A percentile compares a stretch with the other conserved stretches of the same genome.
Evolutionary conservation across 352 stramenopile species (phyloP).

Genomic region (Blastocystis sp.): DNA sequence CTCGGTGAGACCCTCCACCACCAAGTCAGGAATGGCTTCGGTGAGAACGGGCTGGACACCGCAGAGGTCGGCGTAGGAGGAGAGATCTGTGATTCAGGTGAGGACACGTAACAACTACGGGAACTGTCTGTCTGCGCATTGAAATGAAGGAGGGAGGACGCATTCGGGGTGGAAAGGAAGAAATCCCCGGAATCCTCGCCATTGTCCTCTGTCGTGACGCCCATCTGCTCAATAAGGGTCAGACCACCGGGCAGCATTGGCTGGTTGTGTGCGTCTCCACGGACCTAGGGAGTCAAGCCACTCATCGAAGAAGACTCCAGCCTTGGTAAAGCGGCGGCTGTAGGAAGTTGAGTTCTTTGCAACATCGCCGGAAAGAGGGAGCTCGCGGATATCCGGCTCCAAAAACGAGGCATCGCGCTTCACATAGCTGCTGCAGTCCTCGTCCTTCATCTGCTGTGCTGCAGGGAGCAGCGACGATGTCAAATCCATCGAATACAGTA

Average conservation of each 20-base stretch:
- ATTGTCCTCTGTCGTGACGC: background rate
- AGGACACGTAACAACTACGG: background rate
- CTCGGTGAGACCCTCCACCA: background rate
- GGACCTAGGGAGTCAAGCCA: background rate
- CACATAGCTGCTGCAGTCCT: background rate
- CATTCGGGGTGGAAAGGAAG: background rate
- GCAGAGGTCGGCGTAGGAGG: background rate
- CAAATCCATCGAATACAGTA: constrained; percentile 6
- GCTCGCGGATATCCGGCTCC: background rate
- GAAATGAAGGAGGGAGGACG: background rate
- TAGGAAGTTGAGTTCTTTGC: constrained; percentile 50
- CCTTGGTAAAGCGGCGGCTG: constrained; percentile 6
- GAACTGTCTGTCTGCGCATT: background rate
- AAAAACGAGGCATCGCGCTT: background rate
- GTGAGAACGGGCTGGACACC: background rate
- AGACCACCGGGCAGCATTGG: constrained; percentile 43
- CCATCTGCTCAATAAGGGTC: constrained; percentile 1
- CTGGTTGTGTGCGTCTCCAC: constrained; percentile 43
- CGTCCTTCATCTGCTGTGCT: background rate
- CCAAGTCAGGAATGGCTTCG: background rate
- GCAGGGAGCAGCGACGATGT: constrained; percentile 7
- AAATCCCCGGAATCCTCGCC: background rate
- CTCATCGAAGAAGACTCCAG: background rate
- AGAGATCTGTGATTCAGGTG: background rate
- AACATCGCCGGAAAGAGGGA: background rate